Percentiles rank a stretch among this genome's conserved stretches.
phyloP scores from a whole-genome alignment of 257 asterid species.

The Osmanthus fragrans region DNA sequence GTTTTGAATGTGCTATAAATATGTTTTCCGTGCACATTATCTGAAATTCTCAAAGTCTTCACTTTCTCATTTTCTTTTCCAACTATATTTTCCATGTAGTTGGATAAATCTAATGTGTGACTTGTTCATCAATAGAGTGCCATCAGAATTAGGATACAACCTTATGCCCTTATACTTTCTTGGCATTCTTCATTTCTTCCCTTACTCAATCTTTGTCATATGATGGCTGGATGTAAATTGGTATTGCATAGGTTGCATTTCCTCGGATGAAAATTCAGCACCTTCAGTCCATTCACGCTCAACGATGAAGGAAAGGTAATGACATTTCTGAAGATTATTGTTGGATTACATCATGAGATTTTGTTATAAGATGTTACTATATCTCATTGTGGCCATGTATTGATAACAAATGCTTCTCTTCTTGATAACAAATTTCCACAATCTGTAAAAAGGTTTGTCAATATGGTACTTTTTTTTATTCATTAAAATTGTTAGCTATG shows the following conservation, averaged over 20 bases:
- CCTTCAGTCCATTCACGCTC: conserved; percentile 54
- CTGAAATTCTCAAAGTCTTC: not conserved
- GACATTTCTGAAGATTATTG: not conserved
- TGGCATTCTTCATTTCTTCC: conserved; percentile 16
- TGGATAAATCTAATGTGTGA: not conserved
- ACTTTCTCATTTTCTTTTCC: not conserved
- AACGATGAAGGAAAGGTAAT: conserved; percentile 58
- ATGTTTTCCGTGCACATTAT: too few relatives aligned
- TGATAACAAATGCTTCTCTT: not conserved
- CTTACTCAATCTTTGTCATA: conserved; percentile 26
- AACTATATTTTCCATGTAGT: not conserved
- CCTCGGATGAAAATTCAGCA: conserved; percentile 51
- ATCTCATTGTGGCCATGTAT: conserved; percentile 4
- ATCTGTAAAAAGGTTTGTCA: too few relatives aligned
- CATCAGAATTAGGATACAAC: not conserved
- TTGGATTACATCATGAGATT: not conserved
- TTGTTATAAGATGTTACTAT: conserved; percentile 7
- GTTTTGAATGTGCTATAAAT: too few relatives aligned
- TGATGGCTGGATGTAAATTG: conserved; percentile 21
- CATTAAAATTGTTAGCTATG: too few relatives aligned
- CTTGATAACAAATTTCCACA: not conserved
- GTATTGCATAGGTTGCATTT: conserved; percentile 57
- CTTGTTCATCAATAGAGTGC: not conserved
- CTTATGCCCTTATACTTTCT: not conserved
- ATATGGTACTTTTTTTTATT: too few relatives aligned